These are phyloP conservation scores for Colletotrichum liriopes DNA, from an alignment of 2,329 filamentous ascomycete species.

Conservation along the genomic window DNA sequence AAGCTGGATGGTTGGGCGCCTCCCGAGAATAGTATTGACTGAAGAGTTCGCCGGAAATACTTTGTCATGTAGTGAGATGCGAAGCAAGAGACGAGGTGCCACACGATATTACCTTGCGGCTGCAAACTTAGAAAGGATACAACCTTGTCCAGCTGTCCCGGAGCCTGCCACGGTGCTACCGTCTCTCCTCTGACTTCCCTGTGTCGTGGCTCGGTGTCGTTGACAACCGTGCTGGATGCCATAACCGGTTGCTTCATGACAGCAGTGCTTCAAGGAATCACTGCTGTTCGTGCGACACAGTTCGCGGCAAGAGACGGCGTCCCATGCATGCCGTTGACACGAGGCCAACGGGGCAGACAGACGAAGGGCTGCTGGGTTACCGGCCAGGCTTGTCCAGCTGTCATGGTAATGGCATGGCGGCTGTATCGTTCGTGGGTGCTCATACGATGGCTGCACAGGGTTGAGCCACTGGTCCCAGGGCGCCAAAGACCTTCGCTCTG, in stretches of 20 bases:
- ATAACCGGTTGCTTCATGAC: background rate
- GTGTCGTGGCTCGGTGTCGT: background rate
- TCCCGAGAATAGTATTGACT: background rate
- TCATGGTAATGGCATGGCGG: conserved; percentile 7
- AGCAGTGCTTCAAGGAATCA: background rate
- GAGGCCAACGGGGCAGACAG: background rate
- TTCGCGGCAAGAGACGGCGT: background rate
- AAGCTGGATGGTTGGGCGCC: background rate
- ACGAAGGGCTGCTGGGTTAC: background rate
- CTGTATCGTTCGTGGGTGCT: conserved; percentile 26
- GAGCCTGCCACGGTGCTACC: background rate
- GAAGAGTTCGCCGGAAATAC: background rate
- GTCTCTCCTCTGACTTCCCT: background rate
- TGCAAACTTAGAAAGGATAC: conserved; percentile 12
- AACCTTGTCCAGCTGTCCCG: conserved; percentile 9
- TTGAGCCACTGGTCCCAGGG: conserved; percentile 33
- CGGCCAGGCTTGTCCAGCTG: conserved; percentile 4
- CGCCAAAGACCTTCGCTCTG: conserved; percentile 27
- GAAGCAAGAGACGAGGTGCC: background rate
- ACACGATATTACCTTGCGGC: conserved; percentile 27
- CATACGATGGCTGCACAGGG: conserved; percentile 39
- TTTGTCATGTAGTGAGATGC: background rate
- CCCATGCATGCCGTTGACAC: background rate
- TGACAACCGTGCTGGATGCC: background rate
- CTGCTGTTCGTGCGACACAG: background rate